A percentile compares a stretch with the other conserved stretches of the same genome.
Conservation (phyloP, 495 filamentous ascomycete species). For the Hypomontagnella monticulosa region DNA sequence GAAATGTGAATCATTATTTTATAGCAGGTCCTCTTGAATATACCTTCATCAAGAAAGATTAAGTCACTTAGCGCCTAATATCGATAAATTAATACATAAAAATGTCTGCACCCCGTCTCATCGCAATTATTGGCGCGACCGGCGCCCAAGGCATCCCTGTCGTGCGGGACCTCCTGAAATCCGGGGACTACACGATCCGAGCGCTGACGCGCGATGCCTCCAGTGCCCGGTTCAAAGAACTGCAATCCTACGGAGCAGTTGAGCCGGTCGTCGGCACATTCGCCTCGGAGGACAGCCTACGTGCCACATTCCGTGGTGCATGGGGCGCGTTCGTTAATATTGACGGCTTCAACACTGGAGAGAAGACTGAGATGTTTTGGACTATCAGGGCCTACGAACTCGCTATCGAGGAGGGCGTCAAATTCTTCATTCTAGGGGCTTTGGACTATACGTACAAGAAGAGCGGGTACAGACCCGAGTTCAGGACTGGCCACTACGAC, state of each 20-base stretch:
- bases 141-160: constrained; percentile 65
- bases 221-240: constrained; percentile 51
- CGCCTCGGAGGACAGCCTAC: constrained; percentile 56
- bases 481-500: constrained; percentile 61
- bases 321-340: constrained; percentile 64
- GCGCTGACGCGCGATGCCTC: constrained; percentile 59
- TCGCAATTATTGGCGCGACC: constrained; percentile 63
- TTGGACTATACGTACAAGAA: constrained; percentile 60
- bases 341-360: constrained; percentile 63
- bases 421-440: constrained; percentile 63
- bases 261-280: constrained; percentile 58
- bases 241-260: constrained; percentile 50
- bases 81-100: background rate
- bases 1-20: background rate
- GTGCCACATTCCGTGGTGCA: constrained; percentile 53
- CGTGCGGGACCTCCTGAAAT: constrained; percentile 55
- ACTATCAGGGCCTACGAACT: constrained; percentile 65
- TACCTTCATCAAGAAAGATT: too few relatives aligned
- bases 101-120: constrained; percentile 45
- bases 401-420: constrained; percentile 58
- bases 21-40: too few relatives aligned
- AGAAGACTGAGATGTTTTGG: constrained; percentile 65
- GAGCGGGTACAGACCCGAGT: constrained; percentile 56
- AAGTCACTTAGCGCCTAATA: background rate
- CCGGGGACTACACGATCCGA: constrained; percentile 55